Conservation (phyloP, 495 filamentous ascomycete genomes). For the Aspergillus leporis region DNA sequence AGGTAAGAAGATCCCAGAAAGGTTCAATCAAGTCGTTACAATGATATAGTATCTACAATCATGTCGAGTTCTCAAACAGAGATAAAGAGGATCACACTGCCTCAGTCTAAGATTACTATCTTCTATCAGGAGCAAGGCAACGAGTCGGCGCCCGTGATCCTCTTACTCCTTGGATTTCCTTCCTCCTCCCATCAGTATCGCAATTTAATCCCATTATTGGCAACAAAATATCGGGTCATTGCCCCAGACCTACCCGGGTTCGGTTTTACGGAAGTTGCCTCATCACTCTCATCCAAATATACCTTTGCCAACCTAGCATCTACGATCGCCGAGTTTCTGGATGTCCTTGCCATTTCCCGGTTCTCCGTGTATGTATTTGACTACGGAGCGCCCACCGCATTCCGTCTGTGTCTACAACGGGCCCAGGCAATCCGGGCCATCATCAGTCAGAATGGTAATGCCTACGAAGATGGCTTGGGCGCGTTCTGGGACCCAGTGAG, state of each 20-base stretch:
- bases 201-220: slow-evolving; percentile 60
- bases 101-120: slow-evolving; percentile 18
- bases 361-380: slow-evolving; percentile 66
- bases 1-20: too few species aligned
- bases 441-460: slow-evolving; percentile 65
- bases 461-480: slow-evolving; percentile 60
- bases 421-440: slow-evolving; percentile 52
- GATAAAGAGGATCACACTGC: too few species aligned
- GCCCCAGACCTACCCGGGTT: slow-evolving; percentile 64
- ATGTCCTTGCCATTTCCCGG: slow-evolving; percentile 42
- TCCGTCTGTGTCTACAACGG: slow-evolving; percentile 53
- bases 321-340: slow-evolving; percentile 50
- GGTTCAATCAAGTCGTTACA: too few species aligned
- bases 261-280: slow-evolving; percentile 50
- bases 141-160: slow-evolving; percentile 41
- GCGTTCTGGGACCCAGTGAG: slow-evolving; percentile 55
- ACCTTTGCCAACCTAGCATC: slow-evolving; percentile 51
- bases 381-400: slow-evolving; percentile 61
- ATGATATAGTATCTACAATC: too few species aligned
- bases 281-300: slow-evolving; percentile 49
- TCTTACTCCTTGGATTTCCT: slow-evolving; percentile 66
- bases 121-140: slow-evolving; percentile 56
- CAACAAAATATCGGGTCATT: slow-evolving; percentile 51
- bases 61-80: too few species aligned
- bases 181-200: slow-evolving; percentile 63